These are phyloP conservation scores for Xylariaceae sp. DNA, from an alignment of 2,329 filamentous ascomycete genomes.

Conservation along the genomic window DNA sequence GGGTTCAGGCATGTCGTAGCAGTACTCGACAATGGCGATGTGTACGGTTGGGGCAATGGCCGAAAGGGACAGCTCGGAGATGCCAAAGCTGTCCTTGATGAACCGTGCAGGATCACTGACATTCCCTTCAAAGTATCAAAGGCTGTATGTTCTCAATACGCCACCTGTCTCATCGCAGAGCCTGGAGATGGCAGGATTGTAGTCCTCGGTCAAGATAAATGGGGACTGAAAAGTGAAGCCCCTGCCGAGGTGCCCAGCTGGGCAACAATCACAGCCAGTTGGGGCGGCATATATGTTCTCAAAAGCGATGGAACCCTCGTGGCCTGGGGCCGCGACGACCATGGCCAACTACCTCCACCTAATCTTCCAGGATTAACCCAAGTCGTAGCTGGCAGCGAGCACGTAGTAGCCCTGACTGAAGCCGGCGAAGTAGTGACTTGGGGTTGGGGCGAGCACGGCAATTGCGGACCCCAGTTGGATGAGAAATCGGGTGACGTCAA, in stretches of 20 bases:
- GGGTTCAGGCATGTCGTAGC: conserved; percentile 75
- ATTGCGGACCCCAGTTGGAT: conserved; percentile 71
- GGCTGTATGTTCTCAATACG: conserved; percentile 78
- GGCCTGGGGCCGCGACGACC: conserved; percentile 82
- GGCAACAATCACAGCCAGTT: conserved; percentile 71
- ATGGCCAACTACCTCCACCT: conserved; percentile 70
- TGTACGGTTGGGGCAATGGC: conserved; percentile 85
- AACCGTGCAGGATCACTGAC: conserved; percentile 57
- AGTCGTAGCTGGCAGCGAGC: conserved; percentile 86
- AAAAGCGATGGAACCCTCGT: conserved; percentile 55
- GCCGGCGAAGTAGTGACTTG: conserved; percentile 70
- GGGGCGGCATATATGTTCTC: conserved; percentile 76
- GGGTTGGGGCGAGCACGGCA: conserved; percentile 98
- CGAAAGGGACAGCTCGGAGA: conserved; percentile 78
- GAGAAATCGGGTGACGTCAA: conserved; percentile 59
- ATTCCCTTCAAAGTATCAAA: conserved; percentile 59
- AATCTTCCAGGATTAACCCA: conserved; percentile 54
- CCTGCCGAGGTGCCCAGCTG: conserved; percentile 54
- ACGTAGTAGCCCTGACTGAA: conserved; percentile 68
- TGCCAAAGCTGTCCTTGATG: conserved; percentile 44
- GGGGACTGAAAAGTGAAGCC: conserved; percentile 56
- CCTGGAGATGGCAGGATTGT: conserved; percentile 54
- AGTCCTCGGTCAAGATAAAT: conserved; percentile 74
- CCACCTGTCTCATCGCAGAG: conserved; percentile 67
- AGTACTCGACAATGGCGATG: conserved; percentile 69